Conservation (phyloP, 441 rosid species). For the Lagerstroemia fauriei region DNA sequence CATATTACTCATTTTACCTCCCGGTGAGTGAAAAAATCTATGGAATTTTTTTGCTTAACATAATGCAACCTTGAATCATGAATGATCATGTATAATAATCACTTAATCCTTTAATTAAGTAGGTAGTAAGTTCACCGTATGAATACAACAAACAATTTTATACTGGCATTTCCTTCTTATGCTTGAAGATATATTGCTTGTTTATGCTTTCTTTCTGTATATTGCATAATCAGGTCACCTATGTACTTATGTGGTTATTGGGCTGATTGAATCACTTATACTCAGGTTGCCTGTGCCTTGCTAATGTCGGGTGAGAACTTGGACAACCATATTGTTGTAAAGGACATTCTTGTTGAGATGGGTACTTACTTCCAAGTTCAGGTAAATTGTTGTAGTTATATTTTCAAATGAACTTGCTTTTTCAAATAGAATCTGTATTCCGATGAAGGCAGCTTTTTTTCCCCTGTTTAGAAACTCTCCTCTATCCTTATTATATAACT, state of each 20-base stretch:
- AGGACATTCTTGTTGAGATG: constrained; percentile 78
- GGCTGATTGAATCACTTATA: background rate
- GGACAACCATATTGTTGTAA: constrained; percentile 67
- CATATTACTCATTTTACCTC: constrained; percentile 85
- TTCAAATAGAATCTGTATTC: background rate
- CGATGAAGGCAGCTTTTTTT: background rate
- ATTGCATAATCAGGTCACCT: constrained; percentile 55
- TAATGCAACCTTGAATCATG: background rate
- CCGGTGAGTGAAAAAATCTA: constrained; percentile 59
- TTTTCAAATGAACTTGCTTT: background rate
- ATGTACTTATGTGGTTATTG: background rate
- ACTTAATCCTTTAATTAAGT: background rate
- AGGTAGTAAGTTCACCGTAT: background rate
- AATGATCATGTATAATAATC: background rate
- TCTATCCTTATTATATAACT: background rate
- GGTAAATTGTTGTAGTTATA: constrained; percentile 40
- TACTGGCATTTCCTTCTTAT: no score
- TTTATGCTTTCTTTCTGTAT: background rate
- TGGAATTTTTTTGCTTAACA: background rate
- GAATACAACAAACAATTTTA: background rate
- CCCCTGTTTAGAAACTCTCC: background rate
- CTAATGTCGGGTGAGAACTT: constrained; percentile 75
- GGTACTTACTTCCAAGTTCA: constrained; percentile 84
- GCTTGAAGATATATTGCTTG: background rate
- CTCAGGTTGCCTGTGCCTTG: constrained; percentile 55